Evolutionary conservation across 148 eudicot species (phyloP).

Genomic region (Cornus controversa): DNA sequence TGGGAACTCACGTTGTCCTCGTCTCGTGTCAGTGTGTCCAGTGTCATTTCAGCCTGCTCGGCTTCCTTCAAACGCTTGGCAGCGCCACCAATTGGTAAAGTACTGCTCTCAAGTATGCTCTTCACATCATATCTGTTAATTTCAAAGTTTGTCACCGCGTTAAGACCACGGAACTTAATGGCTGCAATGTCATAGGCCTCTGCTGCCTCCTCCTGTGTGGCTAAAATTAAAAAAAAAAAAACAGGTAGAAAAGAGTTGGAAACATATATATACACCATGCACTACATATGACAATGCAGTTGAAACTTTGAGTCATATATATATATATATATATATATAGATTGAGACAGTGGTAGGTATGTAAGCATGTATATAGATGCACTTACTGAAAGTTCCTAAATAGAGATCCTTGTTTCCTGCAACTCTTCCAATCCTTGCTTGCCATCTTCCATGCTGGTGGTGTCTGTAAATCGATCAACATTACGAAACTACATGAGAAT

Average conservation of each 20-base stretch:
- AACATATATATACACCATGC: too few relatives aligned
- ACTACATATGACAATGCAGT: too few relatives aligned
- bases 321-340: too few relatives aligned
- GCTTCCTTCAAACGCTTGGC: constrained; percentile 80
- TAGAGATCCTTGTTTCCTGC: constrained; percentile 99
- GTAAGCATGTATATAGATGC: too few relatives aligned
- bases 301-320: too few relatives aligned
- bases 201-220: constrained; percentile 97
- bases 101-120: constrained; percentile 77
- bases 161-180: constrained; percentile 81
- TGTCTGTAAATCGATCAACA: constrained; percentile 52
- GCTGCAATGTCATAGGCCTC: constrained; percentile 98
- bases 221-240: constrained; percentile 18
- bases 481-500: not conserved
- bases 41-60: constrained; percentile 41
- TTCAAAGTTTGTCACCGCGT: constrained; percentile 95
- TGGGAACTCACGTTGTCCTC: constrained; percentile 17
- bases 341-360: too few relatives aligned
- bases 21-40: constrained; percentile 2
- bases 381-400: constrained; percentile 94
- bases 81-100: constrained; percentile 85
- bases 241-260: too few relatives aligned
- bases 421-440: constrained; percentile 96
- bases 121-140: constrained; percentile 79
- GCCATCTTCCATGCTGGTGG: constrained; percentile 99